A percentile compares a stretch with the other conserved stretches of the same genome.
phyloP scores from a whole-genome alignment of 2,329 filamentous ascomycete genomes.

The Waltergamsia citrina region DNA sequence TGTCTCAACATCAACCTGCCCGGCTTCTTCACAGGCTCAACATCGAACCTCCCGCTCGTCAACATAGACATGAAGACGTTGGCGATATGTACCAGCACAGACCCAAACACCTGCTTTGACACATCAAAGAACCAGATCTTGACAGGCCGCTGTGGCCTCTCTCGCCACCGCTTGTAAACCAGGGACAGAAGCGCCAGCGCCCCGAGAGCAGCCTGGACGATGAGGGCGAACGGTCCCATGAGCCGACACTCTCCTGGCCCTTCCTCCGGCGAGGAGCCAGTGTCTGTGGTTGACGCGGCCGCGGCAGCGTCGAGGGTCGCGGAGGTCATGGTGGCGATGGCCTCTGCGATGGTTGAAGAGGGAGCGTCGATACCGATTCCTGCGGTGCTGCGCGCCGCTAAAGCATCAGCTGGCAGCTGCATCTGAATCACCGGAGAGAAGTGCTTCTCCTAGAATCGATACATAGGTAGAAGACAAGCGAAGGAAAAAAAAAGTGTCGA shows the following conservation, averaged over 20 bases:
- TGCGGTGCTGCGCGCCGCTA: too few species aligned
- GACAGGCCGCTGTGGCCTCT: conserved; percentile 81
- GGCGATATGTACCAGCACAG: conserved; percentile 79
- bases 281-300: conserved; percentile 7
- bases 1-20: conserved; percentile 28
- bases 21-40: conserved; percentile 33
- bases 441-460: too few species aligned
- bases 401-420: conserved; percentile 10
- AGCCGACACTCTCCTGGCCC: conserved; percentile 75
- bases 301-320: conserved; percentile 7
- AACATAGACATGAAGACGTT: conserved; percentile 97
- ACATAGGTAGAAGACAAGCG: too few species aligned
- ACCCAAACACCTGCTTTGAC: conserved; percentile 94
- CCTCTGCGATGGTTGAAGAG: conserved; percentile 4
- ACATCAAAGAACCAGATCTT: conserved; percentile 98
- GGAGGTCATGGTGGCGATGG: conserved; percentile 6
- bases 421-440: background rate
- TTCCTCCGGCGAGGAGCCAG: conserved; percentile 19
- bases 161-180: conserved; percentile 88
- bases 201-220: conserved; percentile 84
- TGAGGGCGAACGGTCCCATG: conserved; percentile 79
- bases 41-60: conserved; percentile 71
- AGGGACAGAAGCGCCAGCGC: conserved; percentile 73
- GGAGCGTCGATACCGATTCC: conserved; percentile 8
- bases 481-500: too few species aligned